These are phyloP conservation scores for Ganoderma boninense DNA, from an alignment of 1,284 basidiomycete genomes.

Conservation along the genomic window DNA sequence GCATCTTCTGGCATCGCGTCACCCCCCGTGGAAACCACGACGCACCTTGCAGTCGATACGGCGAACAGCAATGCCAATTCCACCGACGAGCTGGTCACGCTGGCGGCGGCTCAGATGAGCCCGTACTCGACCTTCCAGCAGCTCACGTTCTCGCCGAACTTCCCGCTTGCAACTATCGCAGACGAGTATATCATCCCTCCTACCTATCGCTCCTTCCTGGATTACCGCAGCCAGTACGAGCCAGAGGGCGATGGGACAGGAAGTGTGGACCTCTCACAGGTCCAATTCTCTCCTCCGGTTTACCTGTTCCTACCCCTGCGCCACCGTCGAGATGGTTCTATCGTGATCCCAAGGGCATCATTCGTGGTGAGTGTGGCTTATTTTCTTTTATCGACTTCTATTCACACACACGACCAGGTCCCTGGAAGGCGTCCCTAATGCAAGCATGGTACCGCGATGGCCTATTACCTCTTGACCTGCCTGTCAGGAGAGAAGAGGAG, in stretches of 20 bases:
- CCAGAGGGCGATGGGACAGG: slow-evolving; percentile 54
- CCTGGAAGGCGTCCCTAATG: slow-evolving; percentile 87
- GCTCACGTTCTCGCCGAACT: slow-evolving; percentile 80
- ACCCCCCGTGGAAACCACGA: slow-evolving; percentile 28
- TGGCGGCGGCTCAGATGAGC: slow-evolving; percentile 74
- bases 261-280: slow-evolving; percentile 59
- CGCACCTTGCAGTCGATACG: slow-evolving; percentile 33
- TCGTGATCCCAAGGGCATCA: slow-evolving; percentile 77
- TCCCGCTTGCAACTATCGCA: slow-evolving; percentile 85
- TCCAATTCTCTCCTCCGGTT: slow-evolving; percentile 79
- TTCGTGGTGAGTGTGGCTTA: slow-evolving; percentile 65
- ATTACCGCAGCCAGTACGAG: slow-evolving; percentile 71
- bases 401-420: slow-evolving; percentile 54
- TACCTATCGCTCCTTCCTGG: slow-evolving; percentile 80
- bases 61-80: slow-evolving; percentile 37
- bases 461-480: slow-evolving; percentile 78
- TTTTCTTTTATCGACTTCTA: neutral
- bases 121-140: slow-evolving; percentile 92
- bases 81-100: slow-evolving; percentile 72
- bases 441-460: slow-evolving; percentile 87
- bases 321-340: slow-evolving; percentile 82
- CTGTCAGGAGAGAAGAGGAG: slow-evolving; percentile 79
- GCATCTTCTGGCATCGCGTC: slow-evolving; percentile 19
- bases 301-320: slow-evolving; percentile 71
- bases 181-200: slow-evolving; percentile 91